A percentile compares a stretch with the other conserved stretches of the same genome.
phyloP scores from a whole-genome alignment of 2,329 filamentous ascomycete genomes.

The Myriosclerotinia curreyana region DNA sequence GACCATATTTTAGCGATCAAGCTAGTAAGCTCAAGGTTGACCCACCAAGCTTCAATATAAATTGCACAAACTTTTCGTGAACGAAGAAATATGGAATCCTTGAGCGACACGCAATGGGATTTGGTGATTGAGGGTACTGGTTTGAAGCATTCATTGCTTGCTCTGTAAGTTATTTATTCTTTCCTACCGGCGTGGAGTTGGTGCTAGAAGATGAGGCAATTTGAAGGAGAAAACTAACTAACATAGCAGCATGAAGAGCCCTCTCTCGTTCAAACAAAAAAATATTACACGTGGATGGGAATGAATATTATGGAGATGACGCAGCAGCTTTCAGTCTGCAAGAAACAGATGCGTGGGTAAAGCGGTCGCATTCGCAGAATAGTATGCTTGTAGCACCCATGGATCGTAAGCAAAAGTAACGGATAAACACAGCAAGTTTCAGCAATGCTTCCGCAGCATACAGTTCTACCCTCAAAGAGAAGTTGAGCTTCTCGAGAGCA shows the following conservation, averaged over 20 bases:
- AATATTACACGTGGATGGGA: slow-evolving; percentile 83
- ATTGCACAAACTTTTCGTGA: slow-evolving; percentile 22
- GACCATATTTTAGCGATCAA: slow-evolving; percentile 8
- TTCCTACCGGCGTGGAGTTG: slow-evolving; percentile 15
- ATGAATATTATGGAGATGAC: slow-evolving; percentile 81
- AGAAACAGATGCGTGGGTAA: slow-evolving; percentile 74
- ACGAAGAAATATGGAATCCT: slow-evolving; percentile 60
- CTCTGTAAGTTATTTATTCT: slow-evolving; percentile 55
- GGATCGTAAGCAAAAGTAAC: slow-evolving; percentile 26
- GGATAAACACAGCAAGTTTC: slow-evolving; percentile 26
- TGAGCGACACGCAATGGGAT: slow-evolving; percentile 74
- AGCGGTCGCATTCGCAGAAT: slow-evolving; percentile 42
- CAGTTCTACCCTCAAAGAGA: slow-evolving; percentile 31
- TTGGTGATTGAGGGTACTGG: slow-evolving; percentile 76
- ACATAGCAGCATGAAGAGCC: slow-evolving; percentile 69
- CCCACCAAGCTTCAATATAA: slow-evolving; percentile 22
- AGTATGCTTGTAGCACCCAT: slow-evolving; percentile 32
- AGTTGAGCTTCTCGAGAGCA: slow-evolving; percentile 62
- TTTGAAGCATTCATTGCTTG: slow-evolving; percentile 74
- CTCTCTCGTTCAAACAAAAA: slow-evolving; percentile 90
- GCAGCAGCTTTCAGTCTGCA: slow-evolving; percentile 83
- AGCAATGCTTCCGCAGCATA: slow-evolving; percentile 34
- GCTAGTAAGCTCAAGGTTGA: slow-evolving; percentile 13
- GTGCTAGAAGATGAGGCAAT: neutral
- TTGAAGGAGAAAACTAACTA: slow-evolving; percentile 61